phyloP scores from a whole-genome alignment of 305 asterid genomes.

The Rubia peregrina region DNA sequence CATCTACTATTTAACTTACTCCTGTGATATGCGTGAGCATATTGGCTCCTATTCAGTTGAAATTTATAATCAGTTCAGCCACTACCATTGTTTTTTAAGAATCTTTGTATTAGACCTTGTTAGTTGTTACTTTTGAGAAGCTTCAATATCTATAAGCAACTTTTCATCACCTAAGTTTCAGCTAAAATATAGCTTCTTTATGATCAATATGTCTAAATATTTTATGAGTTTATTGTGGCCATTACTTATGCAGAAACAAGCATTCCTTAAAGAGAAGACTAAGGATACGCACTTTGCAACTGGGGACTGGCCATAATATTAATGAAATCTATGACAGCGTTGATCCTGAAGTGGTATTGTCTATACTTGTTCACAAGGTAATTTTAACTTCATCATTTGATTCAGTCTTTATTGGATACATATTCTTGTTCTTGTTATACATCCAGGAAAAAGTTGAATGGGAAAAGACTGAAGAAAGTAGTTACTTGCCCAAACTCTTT shows the following conservation, averaged over 20 bases:
- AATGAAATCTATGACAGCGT: slow-evolving; percentile 80
- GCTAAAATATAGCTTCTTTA: slow-evolving; percentile 1
- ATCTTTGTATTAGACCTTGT: neutral
- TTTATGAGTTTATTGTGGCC: slow-evolving; percentile 13
- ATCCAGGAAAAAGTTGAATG: neutral
- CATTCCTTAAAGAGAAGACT: slow-evolving; percentile 82
- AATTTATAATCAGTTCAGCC: neutral
- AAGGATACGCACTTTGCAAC: slow-evolving; percentile 79
- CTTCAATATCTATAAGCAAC: neutral
- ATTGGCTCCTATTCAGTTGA: neutral
- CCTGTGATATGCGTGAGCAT: neutral
- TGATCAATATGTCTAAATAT: neutral
- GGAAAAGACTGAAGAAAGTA: neutral
- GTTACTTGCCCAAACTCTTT: neutral
- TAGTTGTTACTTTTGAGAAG: neutral
- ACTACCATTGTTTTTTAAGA: neutral
- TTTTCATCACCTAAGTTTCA: slow-evolving; percentile 9
- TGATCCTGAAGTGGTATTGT: slow-evolving; percentile 90
- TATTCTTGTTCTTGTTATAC: neutral
- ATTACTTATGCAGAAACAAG: slow-evolving; percentile 47
- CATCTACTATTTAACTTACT: neutral
- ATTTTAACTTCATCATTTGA: neutral
- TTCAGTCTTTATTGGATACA: neutral
- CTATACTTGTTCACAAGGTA: slow-evolving; percentile 92
- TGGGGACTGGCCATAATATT: slow-evolving; percentile 59